Evolutionary conservation across 805 yeast species (phyloP), one percentile per base, ranked within the genome.

Genomic region (Yamadazyma tumulicola): DNA sequence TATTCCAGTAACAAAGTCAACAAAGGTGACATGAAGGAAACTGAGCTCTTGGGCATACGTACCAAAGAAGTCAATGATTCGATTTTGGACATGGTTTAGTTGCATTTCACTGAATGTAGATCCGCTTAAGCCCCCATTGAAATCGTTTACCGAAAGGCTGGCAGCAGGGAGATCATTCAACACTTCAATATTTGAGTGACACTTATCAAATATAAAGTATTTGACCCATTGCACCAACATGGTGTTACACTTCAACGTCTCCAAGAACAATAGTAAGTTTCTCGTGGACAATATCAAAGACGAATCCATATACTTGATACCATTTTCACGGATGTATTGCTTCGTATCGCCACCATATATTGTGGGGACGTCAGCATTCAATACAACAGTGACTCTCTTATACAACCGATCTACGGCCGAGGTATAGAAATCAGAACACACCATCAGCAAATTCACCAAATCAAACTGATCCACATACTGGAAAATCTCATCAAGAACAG

Each of bases 121-220:
- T 10, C 26, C 17, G 14, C 23, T 19, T 8, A 30, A 28, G 8
- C 6, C 16, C 8, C 15, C 19, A 4, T 31, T 12, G 7, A 23
- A 16, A 4, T 17, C 19, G 3, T 20, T n/a, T 15, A 19, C 24
- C 14, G 27, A 7, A 9, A 26, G n/a, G 6, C 19, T 26, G 9
- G 18, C 9, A 14, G 29, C 17, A 10, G 10, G n/a, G 8, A 16
- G 9, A 7, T 29, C 12, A 18, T 7, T 6, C n/a, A 24, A 6
- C 16, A 20, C 25, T 9, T 30, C 29, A 3, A 36, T 36, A 26
- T 34, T 37, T 9, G 45, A 24, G 33, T 47, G 38, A 44, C 65
- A 59, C 37, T 59, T 59, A 40, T 59, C 67, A 43, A 61, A 61
- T 13, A 59, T 53, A 33, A 61, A 59, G 34, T 41, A 58, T 38